phyloP scores from a whole-genome alignment of 2,329 filamentous ascomycete genomes.

The Calcarisporium arbuscula region DNA sequence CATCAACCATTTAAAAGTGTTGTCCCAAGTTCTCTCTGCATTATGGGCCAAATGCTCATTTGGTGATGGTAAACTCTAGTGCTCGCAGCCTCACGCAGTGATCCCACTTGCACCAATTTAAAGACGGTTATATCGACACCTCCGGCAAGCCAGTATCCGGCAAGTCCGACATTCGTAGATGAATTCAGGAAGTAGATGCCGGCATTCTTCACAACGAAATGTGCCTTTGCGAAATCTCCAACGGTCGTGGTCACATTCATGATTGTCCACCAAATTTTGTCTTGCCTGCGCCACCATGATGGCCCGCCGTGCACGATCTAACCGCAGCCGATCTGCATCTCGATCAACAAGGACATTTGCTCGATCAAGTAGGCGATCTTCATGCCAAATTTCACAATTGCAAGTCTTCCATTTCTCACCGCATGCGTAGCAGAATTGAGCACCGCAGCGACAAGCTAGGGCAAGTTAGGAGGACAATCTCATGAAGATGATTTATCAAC shows the following conservation, averaged over 20 bases:
- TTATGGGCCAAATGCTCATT: too few species aligned
- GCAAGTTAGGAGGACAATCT: background rate
- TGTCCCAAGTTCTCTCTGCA: too few species aligned
- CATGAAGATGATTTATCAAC: conserved; percentile 21
- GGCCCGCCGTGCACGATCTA: background rate
- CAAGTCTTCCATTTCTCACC: conserved; percentile 36
- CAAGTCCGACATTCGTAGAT: conserved; percentile 44
- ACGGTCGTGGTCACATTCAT: conserved; percentile 30
- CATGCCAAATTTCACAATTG: conserved; percentile 28
- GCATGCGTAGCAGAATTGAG: conserved; percentile 43
- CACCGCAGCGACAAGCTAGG: conserved; percentile 36
- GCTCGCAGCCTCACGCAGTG: too few species aligned
- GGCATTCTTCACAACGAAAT: conserved; percentile 38
- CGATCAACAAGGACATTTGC: conserved; percentile 26
- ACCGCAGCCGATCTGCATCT: background rate
- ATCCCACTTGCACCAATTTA: too few species aligned
- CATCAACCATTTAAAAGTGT: too few species aligned
- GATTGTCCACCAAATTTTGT: conserved; percentile 17
- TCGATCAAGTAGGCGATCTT: conserved; percentile 23
- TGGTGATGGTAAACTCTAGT: too few species aligned
- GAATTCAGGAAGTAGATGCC: conserved; percentile 27
- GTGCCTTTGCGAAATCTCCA: conserved; percentile 30
- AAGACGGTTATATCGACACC: conserved; percentile 39
- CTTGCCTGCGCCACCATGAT: background rate
- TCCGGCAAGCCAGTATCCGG: conserved; percentile 35